Base-by-base conservation (phyloP, 169 alveolate genomes). In the Eimeria praecox region DNA sequence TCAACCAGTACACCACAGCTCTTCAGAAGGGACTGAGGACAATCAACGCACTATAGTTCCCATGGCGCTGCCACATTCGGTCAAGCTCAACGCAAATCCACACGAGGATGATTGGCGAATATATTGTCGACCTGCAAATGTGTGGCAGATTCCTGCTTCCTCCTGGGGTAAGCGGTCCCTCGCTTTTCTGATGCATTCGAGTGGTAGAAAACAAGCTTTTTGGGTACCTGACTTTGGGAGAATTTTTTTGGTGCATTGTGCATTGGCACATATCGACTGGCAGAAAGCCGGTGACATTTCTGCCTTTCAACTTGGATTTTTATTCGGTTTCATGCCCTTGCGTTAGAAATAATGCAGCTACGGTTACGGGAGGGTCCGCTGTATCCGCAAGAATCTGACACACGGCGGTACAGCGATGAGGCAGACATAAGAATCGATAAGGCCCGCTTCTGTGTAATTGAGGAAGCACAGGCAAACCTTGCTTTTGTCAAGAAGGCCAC, bases 1-100 rank as follows among this genome's bases (percentile, higher is more conserved):
- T 95, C 64, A 95, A 95, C 82, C 97, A 95, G 86, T 95, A 92
- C 82, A 92, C 97, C 59, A 90, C 91, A 5, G 97, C 95, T 6
- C 94, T 95, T 22, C 97, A 95, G 64, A 95, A 92, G 69, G 95
- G 97, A 30, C 87, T 95, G 27, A 69, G 94, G 49, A 89, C 71
- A 22, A 91, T 92, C 33, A 92, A 83, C 44, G 54, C 91, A 8
- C 49, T 83, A 54, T 83, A 83, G 75, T 30, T 35, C 9, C 42
- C 69, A 2, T 30, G 12, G 64, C 69, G 42, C n/a, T n/a, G 44
- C 46, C 24, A 16, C 88, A 9, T 78, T n/a, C 44, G 22, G 69
- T 9, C 64, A 42, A 78, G 62, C 5, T 27, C 4, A 46, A 14
- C 64, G 9, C 59, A 30, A 64, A 44, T 46, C 42, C 66, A 78